phyloP scores from a whole-genome alignment of 306 rosid genomes.

The Begonia loranthoides region DNA sequence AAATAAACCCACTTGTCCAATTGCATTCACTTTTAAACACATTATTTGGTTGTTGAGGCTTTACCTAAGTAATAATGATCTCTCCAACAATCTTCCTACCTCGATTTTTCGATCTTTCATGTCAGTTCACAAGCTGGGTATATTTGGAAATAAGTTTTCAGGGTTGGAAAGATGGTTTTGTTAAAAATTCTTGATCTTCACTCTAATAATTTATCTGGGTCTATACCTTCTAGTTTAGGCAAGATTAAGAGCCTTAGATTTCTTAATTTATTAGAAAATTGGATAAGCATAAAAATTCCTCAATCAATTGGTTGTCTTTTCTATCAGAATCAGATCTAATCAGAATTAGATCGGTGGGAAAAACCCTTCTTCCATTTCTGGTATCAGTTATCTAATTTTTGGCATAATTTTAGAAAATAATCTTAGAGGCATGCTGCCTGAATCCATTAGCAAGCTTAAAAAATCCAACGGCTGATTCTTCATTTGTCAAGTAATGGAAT shows the following conservation, averaged over 20 bases:
- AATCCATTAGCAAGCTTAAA: constrained; percentile 37
- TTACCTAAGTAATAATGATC: constrained; percentile 21
- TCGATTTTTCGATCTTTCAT: constrained; percentile 23
- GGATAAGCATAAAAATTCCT: constrained; percentile 33
- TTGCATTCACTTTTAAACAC: constrained; percentile 18
- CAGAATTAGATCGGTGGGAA: constrained; percentile 29
- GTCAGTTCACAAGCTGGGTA: constrained; percentile 27
- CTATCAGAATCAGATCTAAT: constrained; percentile 21
- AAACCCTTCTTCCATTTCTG: constrained; percentile 38
- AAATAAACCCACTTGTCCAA: constrained; percentile 26
- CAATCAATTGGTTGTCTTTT: constrained; percentile 36
- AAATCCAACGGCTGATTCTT: constrained; percentile 28
- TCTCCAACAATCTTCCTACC: constrained; percentile 27
- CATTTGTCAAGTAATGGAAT: constrained; percentile 38
- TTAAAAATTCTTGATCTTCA: constrained; percentile 33
- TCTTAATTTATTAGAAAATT: constrained; percentile 41
- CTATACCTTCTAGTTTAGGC: constrained; percentile 29
- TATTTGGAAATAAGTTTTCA: constrained; percentile 30
- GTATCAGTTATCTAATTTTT: constrained; percentile 27
- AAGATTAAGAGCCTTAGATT: constrained; percentile 26
- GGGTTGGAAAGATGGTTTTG: constrained; percentile 26
- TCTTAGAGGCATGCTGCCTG: constrained; percentile 29
- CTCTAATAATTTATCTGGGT: constrained; percentile 25
- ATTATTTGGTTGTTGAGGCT: constrained; percentile 25
- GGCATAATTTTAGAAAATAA: constrained; percentile 33